Evolutionary conservation across 306 rosid species (phyloP), one percentile per base, ranked within the genome.

Genomic region (Sophora flavescens): DNA sequence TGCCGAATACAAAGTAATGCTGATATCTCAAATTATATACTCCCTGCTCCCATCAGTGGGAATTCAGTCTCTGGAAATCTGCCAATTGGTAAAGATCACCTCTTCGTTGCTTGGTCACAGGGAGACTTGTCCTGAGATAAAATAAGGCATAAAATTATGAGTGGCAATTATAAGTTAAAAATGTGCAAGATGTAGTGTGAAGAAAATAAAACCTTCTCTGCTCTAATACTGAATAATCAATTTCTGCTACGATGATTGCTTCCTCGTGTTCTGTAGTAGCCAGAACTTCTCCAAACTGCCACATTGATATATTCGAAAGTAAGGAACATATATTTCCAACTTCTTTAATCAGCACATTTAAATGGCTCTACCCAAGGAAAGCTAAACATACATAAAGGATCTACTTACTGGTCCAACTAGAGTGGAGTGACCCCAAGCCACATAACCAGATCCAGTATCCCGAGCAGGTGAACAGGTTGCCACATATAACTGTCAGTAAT

Each of bases 391-490:
- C 8, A 50, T 53, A 22, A 57, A 74, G 22, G 48, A 78, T 75
- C 52, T 22, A 88, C 99, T 87, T 81, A 96, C 99, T 16, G 99
- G 98, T 70, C 99, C 99, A 57, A 92, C 92, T 47, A 96, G 98
- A 58, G 96, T 89, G 68, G 99, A 96, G 90, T 96, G 99, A 14
- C 99, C 99, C 97, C 98, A 96, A 64, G 98, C 96, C 66, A 96
- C 93, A 77, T 96, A 96, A 83, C 97, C 81, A 76, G 96, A 88
- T 66, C 84, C 89, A 77, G 86, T 77, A 68, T 92, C 97, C 76
- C 99, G 96, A 72, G 99, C 99, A 75, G 97, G 96, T 51, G 99
- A 91, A 79, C 99, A 96, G 30, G 99, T 96, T 63, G 99, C 99
- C 60, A 96, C 94, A 73, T 88, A 96, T 77, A 96, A 67, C 98